Conservation (phyloP, 805 yeast species). For the Vanderwaltozyma verrucispora region DNA sequence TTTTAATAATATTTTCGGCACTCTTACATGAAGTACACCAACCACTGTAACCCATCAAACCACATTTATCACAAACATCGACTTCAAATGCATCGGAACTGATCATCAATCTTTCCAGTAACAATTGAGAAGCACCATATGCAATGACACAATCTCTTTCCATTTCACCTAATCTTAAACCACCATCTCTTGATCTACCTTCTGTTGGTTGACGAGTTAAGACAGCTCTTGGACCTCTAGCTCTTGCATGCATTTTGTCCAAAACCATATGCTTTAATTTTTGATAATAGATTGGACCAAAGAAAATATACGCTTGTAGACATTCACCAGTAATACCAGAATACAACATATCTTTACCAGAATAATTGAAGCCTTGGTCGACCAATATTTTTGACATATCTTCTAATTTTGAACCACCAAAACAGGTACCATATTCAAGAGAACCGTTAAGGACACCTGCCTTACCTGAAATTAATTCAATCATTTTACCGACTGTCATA, state of each 20-base stretch:
- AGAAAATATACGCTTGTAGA: slow-evolving; percentile 93
- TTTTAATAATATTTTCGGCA: slow-evolving; percentile 73
- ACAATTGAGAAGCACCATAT: slow-evolving; percentile 92
- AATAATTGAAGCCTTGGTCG: slow-evolving; percentile 84
- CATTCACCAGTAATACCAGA: slow-evolving; percentile 97
- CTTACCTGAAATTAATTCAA: slow-evolving; percentile 90
- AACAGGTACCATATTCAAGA: slow-evolving; percentile 93
- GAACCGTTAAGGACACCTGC: slow-evolving; percentile 93
- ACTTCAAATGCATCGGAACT: slow-evolving; percentile 98
- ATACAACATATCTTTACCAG: slow-evolving; percentile 96
- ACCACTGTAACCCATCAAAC: slow-evolving; percentile 92
- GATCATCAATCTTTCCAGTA: slow-evolving; percentile 89
- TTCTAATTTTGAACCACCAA: slow-evolving; percentile 93
- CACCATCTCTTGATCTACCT: slow-evolving; percentile 99
- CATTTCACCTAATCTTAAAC: slow-evolving; percentile 97
- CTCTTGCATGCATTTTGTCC: slow-evolving; percentile 99
- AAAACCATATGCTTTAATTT: slow-evolving; percentile 97
- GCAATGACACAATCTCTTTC: slow-evolving; percentile 99
- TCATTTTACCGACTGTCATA: slow-evolving; percentile 99
- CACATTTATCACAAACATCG: slow-evolving; percentile 88
- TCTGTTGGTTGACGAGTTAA: slow-evolving; percentile 97
- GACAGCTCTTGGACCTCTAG: slow-evolving; percentile 98
- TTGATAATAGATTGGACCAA: slow-evolving; percentile 97
- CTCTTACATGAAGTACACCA: slow-evolving; percentile 98
- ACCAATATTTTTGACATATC: slow-evolving; percentile 90